phyloP scores from a whole-genome alignment of 1,284 basidiomycete genomes.

The Anthracocystis walkeri region DNA sequence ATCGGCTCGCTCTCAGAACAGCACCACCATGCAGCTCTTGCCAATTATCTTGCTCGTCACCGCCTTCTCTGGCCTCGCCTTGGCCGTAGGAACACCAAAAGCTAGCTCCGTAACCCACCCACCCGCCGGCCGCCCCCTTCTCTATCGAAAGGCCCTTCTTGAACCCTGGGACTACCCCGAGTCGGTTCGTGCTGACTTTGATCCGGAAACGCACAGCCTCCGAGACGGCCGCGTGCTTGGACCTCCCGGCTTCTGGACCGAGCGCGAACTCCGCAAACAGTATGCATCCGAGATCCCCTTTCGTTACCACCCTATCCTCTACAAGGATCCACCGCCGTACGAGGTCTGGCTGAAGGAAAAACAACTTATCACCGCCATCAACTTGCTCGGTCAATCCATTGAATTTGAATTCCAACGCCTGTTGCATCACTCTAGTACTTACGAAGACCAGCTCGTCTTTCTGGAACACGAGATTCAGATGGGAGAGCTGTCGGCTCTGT shows the following conservation, averaged over 20 bases:
- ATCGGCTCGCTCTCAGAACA: neutral
- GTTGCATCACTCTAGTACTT: neutral
- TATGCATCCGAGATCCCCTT: conserved; percentile 6
- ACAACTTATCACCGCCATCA: conserved; percentile 29
- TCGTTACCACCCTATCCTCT: conserved; percentile 23
- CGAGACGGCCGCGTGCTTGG: conserved; percentile 10
- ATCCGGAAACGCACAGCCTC: neutral
- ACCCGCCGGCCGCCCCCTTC: conserved; percentile 31
- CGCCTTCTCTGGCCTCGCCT: neutral
- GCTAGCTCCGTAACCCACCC: neutral
- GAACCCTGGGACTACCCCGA: conserved; percentile 29
- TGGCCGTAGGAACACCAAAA: neutral
- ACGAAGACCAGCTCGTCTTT: neutral
- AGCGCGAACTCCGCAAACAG: conserved; percentile 13
- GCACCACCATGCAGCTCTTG: neutral
- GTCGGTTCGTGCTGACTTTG: neutral
- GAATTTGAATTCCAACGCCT: neutral
- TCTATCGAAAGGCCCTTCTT: conserved; percentile 16
- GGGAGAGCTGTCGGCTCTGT: conserved; percentile 10
- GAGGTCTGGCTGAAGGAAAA: conserved; percentile 38
- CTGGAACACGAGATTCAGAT: conserved; percentile 19
- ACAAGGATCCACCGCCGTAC: conserved; percentile 16
- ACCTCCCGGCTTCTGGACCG: conserved; percentile 29
- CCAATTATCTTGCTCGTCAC: neutral
- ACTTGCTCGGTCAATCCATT: neutral